Conservation (phyloP, 1,284 basidiomycete species). For the Apiotrichum laibachii region DNA sequence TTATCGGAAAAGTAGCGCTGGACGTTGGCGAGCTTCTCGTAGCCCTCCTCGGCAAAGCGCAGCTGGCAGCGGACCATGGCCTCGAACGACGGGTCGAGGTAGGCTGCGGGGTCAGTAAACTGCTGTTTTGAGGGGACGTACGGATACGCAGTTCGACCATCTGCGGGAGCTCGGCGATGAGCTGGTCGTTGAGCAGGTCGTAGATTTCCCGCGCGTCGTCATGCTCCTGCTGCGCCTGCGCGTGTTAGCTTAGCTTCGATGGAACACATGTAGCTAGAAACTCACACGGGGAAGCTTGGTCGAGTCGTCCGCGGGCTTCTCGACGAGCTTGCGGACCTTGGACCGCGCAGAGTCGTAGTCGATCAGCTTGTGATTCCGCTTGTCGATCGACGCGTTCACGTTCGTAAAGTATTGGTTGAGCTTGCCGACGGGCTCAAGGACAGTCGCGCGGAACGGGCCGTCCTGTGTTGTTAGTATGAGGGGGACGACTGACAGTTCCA, state of each 20-base stretch:
- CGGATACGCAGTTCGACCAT: slow-evolving; percentile 92
- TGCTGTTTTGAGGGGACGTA: neutral
- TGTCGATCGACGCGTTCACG: slow-evolving; percentile 89
- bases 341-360: slow-evolving; percentile 94
- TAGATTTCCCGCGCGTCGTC: slow-evolving; percentile 93
- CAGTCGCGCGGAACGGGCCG: slow-evolving; percentile 86
- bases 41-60: slow-evolving; percentile 95
- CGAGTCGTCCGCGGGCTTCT: slow-evolving; percentile 92
- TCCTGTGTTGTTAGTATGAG: slow-evolving; percentile 60
- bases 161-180: slow-evolving; percentile 86
- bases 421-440: slow-evolving; percentile 92
- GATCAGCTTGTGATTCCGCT: slow-evolving; percentile 95
- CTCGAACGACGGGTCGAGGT: slow-evolving; percentile 97
- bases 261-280: too few relatives aligned
- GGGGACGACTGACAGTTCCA: neutral
- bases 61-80: slow-evolving; percentile 98
- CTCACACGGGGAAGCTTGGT: slow-evolving; percentile 79
- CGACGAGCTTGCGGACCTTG: slow-evolving; percentile 80
- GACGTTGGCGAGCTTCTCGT: slow-evolving; percentile 94
- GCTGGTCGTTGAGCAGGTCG: slow-evolving; percentile 86
- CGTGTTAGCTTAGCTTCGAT: slow-evolving; percentile 1
- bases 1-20: slow-evolving; percentile 89
- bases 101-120: slow-evolving; percentile 50
- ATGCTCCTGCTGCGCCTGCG: slow-evolving; percentile 84
- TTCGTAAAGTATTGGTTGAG: slow-evolving; percentile 93